A percentile compares a stretch with the other conserved stretches of the same genome.
These are phyloP conservation scores for Torulaspora globosa DNA, from an alignment of 1,139 yeast genomes.

Conservation along the genomic window DNA sequence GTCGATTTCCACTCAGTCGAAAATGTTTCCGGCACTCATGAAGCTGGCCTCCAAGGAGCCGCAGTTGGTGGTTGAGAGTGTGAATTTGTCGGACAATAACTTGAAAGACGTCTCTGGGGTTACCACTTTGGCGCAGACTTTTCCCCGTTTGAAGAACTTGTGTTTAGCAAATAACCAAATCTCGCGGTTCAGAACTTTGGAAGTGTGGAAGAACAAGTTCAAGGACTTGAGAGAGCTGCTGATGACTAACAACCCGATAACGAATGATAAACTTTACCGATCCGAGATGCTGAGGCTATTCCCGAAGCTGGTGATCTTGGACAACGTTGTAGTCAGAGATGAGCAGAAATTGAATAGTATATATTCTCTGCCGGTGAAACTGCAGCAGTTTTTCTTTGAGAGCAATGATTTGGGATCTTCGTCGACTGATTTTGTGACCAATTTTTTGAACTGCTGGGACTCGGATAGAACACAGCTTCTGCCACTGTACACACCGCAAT, in stretches of 20 bases:
- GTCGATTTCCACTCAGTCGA: constrained; percentile 55
- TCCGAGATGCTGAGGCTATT: constrained; percentile 64
- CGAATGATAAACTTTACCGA: constrained; percentile 49
- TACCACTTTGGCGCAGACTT: constrained; percentile 65
- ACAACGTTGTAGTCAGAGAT: constrained; percentile 74
- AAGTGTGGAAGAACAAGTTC: constrained; percentile 75
- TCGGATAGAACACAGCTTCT: constrained; percentile 63
- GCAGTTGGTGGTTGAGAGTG: constrained; percentile 55
- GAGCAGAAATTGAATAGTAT: constrained; percentile 54
- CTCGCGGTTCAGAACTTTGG: constrained; percentile 54
- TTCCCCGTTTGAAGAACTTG: constrained; percentile 71
- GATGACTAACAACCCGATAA: constrained; percentile 72
- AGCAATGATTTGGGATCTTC: constrained; percentile 66
- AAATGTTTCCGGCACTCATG: constrained; percentile 89
- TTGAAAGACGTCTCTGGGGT: constrained; percentile 61
- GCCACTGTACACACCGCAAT: constrained; percentile 72
- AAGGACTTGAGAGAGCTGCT: constrained; percentile 70
- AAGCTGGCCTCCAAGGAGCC: constrained; percentile 58
- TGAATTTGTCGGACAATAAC: constrained; percentile 70
- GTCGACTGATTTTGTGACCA: constrained; percentile 70
- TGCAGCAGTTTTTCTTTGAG: constrained; percentile 68
- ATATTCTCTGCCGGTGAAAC: constrained; percentile 49
- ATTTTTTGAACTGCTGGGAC: constrained; percentile 80
- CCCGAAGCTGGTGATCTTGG: constrained; percentile 74
- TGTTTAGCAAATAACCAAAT: constrained; percentile 76